phyloP scores from a whole-genome alignment of 331 rosid genomes.

The Acacia pycnantha region DNA sequence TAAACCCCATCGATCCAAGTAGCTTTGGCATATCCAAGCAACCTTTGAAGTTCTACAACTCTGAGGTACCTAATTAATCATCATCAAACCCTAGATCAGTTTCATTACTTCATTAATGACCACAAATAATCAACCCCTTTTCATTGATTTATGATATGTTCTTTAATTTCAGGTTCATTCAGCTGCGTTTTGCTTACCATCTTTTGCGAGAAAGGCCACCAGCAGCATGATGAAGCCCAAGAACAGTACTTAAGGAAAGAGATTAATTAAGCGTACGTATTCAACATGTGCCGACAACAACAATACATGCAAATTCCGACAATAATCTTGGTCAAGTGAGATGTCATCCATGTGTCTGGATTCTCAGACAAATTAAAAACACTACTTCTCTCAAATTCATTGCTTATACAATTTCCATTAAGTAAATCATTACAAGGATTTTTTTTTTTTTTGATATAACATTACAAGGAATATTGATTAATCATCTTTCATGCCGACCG shows the following conservation, averaged over 20 bases:
- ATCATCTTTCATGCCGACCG: not conserved
- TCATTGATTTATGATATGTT: not conserved
- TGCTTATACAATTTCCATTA: not conserved
- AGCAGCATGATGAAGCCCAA: not conserved
- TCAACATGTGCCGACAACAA: not conserved
- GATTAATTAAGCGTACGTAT: not conserved
- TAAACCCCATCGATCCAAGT: slow-evolving; percentile 46
- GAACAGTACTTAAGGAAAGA: slow-evolving; percentile 22
- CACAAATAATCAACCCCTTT: not conserved
- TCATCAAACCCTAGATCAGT: not conserved
- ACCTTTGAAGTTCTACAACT: slow-evolving; percentile 59
- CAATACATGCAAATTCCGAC: slow-evolving; percentile 16
- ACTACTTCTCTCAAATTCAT: not conserved
- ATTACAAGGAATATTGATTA: not conserved
- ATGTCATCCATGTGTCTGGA: slow-evolving; percentile 20
- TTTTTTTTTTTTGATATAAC: no score
- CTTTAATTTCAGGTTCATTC: slow-evolving; percentile 44
- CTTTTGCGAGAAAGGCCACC: slow-evolving; percentile 45
- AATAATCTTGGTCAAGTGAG: slow-evolving; percentile 12
- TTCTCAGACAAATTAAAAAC: not conserved
- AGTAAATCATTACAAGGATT: no score
- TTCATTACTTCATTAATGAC: not conserved
- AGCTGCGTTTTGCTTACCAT: slow-evolving; percentile 66
- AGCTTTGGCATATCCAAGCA: slow-evolving; percentile 45
- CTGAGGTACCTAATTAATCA: slow-evolving; percentile 39